Evolutionary conservation across 23 red algal genomes (phyloP).

Genomic region (Rhodosorus marinus): DNA sequence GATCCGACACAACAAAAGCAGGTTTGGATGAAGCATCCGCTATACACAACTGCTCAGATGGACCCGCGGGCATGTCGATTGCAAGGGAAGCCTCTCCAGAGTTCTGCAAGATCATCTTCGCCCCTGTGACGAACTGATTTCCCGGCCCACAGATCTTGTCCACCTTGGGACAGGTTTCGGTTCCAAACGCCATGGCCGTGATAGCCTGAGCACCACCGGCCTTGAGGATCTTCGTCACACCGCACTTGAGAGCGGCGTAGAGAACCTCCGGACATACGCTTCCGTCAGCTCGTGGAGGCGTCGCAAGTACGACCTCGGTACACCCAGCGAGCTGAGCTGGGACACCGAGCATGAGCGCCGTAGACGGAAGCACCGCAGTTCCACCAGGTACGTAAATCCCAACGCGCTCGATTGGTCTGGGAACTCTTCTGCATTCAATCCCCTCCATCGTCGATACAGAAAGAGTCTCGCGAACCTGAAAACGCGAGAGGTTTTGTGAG

Average conservation of each 20-base stretch:
- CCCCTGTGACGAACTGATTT: conserved; percentile 86
- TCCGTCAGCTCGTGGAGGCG: conserved; percentile 26
- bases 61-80: conserved; percentile 82
- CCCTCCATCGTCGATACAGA: neutral
- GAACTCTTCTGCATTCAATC: neutral
- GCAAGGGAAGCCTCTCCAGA: conserved; percentile 40
- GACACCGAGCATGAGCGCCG: conserved; percentile 71
- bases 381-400: conserved; percentile 98
- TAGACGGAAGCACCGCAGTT: conserved; percentile 77
- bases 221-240: neutral
- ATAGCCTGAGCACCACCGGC: conserved; percentile 87
- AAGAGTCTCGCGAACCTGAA: too few relatives aligned
- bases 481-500: too few relatives aligned
- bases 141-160: conserved; percentile 97
- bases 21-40: conserved; percentile 55
- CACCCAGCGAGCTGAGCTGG: conserved; percentile 76
- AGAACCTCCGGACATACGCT: conserved; percentile 10
- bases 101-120: conserved; percentile 48
- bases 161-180: conserved; percentile 56
- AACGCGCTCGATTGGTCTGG: conserved; percentile 59
- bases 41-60: conserved; percentile 72
- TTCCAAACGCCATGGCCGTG: conserved; percentile 88
- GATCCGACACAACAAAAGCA: conserved; percentile 54
- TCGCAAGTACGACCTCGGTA: conserved; percentile 38
- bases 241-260: neutral